These are phyloP conservation scores for Annona squamosa DNA, from an alignment of 164 flowering plant species.

Conservation along the genomic window DNA sequence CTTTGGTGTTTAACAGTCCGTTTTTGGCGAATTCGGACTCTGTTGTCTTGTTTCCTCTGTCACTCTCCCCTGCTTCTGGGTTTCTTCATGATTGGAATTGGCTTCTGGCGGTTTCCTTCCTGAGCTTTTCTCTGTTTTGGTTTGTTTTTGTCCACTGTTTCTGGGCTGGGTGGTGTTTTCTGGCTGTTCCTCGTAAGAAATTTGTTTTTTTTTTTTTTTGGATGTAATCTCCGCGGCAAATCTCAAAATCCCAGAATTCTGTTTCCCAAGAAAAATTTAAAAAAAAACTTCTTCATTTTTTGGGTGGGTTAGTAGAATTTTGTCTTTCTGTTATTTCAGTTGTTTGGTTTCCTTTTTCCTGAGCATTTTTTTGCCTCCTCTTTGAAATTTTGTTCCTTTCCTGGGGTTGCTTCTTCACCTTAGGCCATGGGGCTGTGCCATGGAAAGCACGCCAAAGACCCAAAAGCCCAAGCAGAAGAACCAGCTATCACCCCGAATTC, in stretches of 20 bases:
- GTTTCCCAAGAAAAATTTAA: no score
- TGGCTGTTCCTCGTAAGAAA: neutral
- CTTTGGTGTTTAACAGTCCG: neutral
- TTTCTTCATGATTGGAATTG: slow-evolving; percentile 1
- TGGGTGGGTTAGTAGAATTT: neutral
- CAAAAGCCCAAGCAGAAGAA: slow-evolving; percentile 22
- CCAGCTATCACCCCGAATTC: slow-evolving; percentile 5
- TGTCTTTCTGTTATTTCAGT: neutral
- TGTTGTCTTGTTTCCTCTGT: neutral
- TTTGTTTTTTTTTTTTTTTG: neutral
- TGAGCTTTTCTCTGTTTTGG: neutral
- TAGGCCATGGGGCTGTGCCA: slow-evolving; percentile 79
- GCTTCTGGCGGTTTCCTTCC: neutral
- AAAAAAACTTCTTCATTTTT: no score
- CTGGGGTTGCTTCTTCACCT: neutral
- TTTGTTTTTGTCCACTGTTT: neutral
- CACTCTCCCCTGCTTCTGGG: neutral
- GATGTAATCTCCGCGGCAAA: neutral
- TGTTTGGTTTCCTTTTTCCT: neutral
- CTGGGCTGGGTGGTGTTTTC: neutral
- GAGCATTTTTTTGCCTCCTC: neutral
- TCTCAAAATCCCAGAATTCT: neutral
- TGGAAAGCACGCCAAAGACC: slow-evolving; percentile 50
- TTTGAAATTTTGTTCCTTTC: neutral
- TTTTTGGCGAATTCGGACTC: neutral